These are phyloP conservation scores for Xerocomellus chrysenteron DNA, from an alignment of 768 basidiomycete genomes.

Conservation along the genomic window DNA sequence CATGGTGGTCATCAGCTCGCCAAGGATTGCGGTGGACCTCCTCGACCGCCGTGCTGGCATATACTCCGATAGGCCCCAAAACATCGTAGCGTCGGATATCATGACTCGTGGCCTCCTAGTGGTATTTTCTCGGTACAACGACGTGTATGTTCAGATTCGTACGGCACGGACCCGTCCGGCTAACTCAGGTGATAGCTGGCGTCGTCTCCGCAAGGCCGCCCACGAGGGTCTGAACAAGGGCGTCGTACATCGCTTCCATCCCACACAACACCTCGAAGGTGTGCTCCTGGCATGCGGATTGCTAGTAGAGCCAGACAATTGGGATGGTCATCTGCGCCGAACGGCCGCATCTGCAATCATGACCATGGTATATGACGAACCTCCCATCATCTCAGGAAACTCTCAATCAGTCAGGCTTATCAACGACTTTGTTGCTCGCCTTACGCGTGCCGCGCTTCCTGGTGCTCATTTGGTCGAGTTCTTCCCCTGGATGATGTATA, in stretches of 20 bases:
- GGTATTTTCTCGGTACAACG: conserved; percentile 19
- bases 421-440: conserved; percentile 22
- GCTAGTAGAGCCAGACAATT: conserved; percentile 25
- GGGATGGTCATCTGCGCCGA: conserved; percentile 34
- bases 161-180: background rate
- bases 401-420: conserved; percentile 8
- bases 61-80: conserved; percentile 34
- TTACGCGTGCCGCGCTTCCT: conserved; percentile 36
- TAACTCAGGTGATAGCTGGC: conserved; percentile 2
- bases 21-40: conserved; percentile 35
- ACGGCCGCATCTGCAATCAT: conserved; percentile 30
- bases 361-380: conserved; percentile 24
- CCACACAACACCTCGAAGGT: conserved; percentile 6
- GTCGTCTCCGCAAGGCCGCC: conserved; percentile 8
- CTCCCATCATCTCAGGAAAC: conserved; percentile 11
- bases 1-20: conserved; percentile 33
- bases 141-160: background rate
- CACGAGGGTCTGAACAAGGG: conserved; percentile 6
- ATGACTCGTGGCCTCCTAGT: conserved; percentile 31
- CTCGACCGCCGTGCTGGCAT: conserved; percentile 36
- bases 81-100: conserved; percentile 31
- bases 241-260: background rate
- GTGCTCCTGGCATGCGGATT: conserved; percentile 19
- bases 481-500: conserved; percentile 33
- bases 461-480: conserved; percentile 39